phyloP scores from a whole-genome alignment of 148 eudicot genomes.

The Linanthus parryae region DNA sequence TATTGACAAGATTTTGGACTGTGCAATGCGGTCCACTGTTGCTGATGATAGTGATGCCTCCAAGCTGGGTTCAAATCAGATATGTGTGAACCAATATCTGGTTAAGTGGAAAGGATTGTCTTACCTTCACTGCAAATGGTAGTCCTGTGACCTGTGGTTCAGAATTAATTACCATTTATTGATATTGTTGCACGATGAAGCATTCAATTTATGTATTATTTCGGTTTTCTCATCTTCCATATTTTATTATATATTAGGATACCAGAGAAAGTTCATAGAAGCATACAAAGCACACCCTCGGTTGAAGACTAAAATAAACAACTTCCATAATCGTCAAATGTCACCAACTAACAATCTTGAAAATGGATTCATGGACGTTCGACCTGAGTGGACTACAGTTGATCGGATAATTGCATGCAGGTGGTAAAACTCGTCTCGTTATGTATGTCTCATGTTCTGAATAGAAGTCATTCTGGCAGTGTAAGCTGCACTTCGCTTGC shows the following conservation, averaged over 20 bases:
- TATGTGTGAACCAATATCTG: constrained; percentile 71
- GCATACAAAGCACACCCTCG: constrained; percentile 86
- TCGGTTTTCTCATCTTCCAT: constrained; percentile 2
- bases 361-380: constrained; percentile 69
- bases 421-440: too few species aligned
- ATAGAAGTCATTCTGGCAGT: background rate
- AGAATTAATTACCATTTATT: too few species aligned
- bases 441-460: background rate
- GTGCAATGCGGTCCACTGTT: constrained; percentile 63
- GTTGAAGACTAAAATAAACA: constrained; percentile 75
- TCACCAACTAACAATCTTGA: constrained; percentile 47
- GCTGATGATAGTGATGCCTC: constrained; percentile 62
- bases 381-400: constrained; percentile 93
- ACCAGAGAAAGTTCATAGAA: constrained; percentile 64
- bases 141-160: constrained; percentile 17
- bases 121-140: constrained; percentile 93
- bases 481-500: background rate
- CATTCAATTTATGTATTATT: background rate
- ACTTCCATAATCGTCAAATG: constrained; percentile 65
- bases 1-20: constrained; percentile 86
- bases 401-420: constrained; percentile 93
- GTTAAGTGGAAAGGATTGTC: constrained; percentile 93
- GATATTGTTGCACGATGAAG: too few species aligned
- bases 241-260: constrained; percentile 50
- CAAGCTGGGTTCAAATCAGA: constrained; percentile 57